A percentile compares a stretch with the other conserved stretches of the same genome.
These are phyloP conservation scores for Neofusicoccum sp. DNA, from an alignment of 2,329 filamentous ascomycete species.

Conservation along the genomic window DNA sequence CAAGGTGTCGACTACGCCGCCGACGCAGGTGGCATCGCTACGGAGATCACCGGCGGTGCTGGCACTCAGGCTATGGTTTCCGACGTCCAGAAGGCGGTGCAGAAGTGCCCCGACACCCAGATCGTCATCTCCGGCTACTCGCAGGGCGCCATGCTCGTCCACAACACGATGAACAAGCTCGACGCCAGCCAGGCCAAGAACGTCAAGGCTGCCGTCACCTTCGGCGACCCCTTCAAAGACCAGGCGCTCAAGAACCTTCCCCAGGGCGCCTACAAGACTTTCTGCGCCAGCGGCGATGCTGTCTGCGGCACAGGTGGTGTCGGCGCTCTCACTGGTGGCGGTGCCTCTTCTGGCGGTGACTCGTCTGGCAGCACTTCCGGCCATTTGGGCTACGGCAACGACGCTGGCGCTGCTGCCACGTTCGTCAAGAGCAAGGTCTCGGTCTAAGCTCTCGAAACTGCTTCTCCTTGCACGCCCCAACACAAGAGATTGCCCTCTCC, in stretches of 20 bases:
- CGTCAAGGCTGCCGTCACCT: constrained; percentile 33
- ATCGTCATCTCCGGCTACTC: constrained; percentile 49
- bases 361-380: constrained; percentile 23
- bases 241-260: constrained; percentile 25
- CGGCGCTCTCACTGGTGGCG: constrained; percentile 23
- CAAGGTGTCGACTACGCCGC: constrained; percentile 57
- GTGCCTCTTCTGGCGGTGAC: constrained; percentile 20
- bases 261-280: constrained; percentile 26
- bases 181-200: not conserved
- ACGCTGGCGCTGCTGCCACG: constrained; percentile 28
- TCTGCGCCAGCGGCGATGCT: constrained; percentile 24
- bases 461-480: not conserved
- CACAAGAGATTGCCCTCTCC: not conserved
- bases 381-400: constrained; percentile 31
- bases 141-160: constrained; percentile 35
- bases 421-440: constrained; percentile 23
- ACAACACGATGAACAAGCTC: constrained; percentile 22
- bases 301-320: constrained; percentile 25
- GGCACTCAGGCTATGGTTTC: constrained; percentile 29
- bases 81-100: constrained; percentile 45
- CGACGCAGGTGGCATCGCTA: constrained; percentile 29
- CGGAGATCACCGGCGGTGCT: constrained; percentile 22
- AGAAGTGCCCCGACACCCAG: constrained; percentile 47
- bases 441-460: not conserved
- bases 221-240: constrained; percentile 37